These are phyloP conservation scores for Pythium phragmiticola DNA, from an alignment of 352 stramenopile genomes.

Conservation along the genomic window DNA sequence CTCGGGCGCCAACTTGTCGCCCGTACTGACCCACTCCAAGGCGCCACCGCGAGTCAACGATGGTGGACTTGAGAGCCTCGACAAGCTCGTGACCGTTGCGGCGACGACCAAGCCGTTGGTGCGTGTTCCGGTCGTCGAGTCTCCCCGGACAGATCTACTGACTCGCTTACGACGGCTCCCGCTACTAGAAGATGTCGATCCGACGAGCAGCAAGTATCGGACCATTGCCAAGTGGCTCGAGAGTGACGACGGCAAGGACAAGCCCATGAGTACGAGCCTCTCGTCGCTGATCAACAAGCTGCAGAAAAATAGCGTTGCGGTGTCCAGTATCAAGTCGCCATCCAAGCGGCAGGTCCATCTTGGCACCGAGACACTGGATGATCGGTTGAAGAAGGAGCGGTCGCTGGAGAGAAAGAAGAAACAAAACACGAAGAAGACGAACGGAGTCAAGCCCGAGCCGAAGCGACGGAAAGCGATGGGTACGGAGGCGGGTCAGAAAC, in stretches of 20 bases:
- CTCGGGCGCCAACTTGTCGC: slow-evolving; percentile 23
- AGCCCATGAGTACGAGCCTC: slow-evolving; percentile 5
- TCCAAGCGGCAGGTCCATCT: slow-evolving; percentile 23
- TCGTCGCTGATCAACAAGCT: slow-evolving; percentile 36
- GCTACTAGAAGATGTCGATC: slow-evolving; percentile 35
- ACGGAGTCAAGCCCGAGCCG: slow-evolving; percentile 19
- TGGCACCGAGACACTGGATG: slow-evolving; percentile 43
- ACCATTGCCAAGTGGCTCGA: slow-evolving; percentile 56
- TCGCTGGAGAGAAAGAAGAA: background rate
- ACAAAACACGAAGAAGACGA: slow-evolving; percentile 6
- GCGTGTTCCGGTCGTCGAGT: background rate
- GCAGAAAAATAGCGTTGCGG: background rate
- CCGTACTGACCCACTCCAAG: slow-evolving; percentile 21
- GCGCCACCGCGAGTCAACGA: slow-evolving; percentile 4
- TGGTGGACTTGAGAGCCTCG: background rate
- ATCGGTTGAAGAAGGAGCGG: slow-evolving; percentile 26
- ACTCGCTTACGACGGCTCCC: slow-evolving; percentile 39
- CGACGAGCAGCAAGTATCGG: slow-evolving; percentile 46
- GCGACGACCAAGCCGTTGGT: background rate
- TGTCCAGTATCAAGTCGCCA: slow-evolving; percentile 1
- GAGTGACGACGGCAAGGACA: slow-evolving; percentile 44
- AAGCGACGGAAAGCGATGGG: slow-evolving; percentile 21
- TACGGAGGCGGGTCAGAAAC: slow-evolving; percentile 4
- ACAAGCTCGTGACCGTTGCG: background rate
- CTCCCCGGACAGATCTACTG: slow-evolving; percentile 29